These are phyloP conservation scores for Acrasis kona DNA, from an alignment of 78 protist species.

Conservation along the genomic window DNA sequence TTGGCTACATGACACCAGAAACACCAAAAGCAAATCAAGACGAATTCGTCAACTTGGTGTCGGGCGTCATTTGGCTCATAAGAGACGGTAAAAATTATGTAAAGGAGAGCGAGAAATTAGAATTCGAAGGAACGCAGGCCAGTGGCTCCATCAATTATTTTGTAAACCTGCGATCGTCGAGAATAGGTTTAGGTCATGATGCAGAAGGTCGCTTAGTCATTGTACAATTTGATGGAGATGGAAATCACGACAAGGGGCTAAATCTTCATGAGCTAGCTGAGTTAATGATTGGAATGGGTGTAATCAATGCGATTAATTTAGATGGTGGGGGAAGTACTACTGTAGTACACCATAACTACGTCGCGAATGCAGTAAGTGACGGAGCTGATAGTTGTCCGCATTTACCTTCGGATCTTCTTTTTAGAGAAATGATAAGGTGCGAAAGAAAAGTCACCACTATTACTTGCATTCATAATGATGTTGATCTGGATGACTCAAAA, in stretches of 20 bases:
- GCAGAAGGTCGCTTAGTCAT: constrained; percentile 16
- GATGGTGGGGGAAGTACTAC: constrained; percentile 27
- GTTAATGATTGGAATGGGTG: background rate
- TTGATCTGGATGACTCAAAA: background rate
- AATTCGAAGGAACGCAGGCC: background rate
- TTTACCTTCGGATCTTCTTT: background rate
- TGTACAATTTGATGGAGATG: constrained; percentile 16
- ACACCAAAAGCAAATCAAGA: background rate
- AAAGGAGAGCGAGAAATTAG: background rate
- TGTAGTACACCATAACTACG: background rate
- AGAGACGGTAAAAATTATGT: background rate
- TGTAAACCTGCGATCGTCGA: background rate
- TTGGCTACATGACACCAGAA: constrained; percentile 8
- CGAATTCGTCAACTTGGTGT: background rate
- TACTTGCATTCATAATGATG: background rate
- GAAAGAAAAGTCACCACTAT: background rate
- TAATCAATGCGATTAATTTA: constrained; percentile 16
- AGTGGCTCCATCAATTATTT: background rate
- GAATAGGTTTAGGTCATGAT: constrained; percentile 30
- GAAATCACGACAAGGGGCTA: background rate
- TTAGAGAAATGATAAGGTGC: background rate
- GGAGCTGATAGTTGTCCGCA: background rate
- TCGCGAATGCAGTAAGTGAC: background rate
- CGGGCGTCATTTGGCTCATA: constrained; percentile 23
- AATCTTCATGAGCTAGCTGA: background rate